Evolutionary conservation across 371 early-diverging fungal species (phyloP).

Genomic region (Lichtheimia hyalospora): DNA sequence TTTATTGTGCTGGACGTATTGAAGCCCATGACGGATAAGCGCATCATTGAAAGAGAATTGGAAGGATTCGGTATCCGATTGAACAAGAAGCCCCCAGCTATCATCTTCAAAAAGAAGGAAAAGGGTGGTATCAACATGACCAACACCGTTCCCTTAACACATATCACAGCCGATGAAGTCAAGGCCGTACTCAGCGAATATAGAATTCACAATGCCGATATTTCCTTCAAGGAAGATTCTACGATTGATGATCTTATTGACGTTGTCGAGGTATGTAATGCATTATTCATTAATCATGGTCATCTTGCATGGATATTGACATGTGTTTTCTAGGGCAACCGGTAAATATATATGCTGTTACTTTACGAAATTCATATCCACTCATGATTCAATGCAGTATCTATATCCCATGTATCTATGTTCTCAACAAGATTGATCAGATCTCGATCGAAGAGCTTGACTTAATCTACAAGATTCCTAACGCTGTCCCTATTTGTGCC

Average conservation of each 20-base stretch:
- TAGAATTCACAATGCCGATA: slow-evolving; percentile 91
- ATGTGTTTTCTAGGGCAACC: slow-evolving; percentile 59
- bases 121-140: slow-evolving; percentile 94
- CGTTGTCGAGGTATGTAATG: slow-evolving; percentile 70
- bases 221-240: slow-evolving; percentile 86
- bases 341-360: slow-evolving; percentile 30
- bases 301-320: neutral
- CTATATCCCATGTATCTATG: slow-evolving; percentile 87
- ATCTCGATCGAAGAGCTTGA: slow-evolving; percentile 93
- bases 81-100: slow-evolving; percentile 96
- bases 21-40: slow-evolving; percentile 93
- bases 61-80: slow-evolving; percentile 99
- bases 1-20: slow-evolving; percentile 96
- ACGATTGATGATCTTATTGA: slow-evolving; percentile 96
- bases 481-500: slow-evolving; percentile 96
- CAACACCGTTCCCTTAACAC: slow-evolving; percentile 83
- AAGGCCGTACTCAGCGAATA: slow-evolving; percentile 92
- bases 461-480: slow-evolving; percentile 96
- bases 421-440: slow-evolving; percentile 96
- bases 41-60: slow-evolving; percentile 96
- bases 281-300: neutral
- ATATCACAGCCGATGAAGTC: slow-evolving; percentile 84
- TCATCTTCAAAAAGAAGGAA: slow-evolving; percentile 92
- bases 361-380: neutral
- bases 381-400: slow-evolving; percentile 23